Conservation (phyloP, 1,284 basidiomycete genomes). For the Phylloporus sp. region DNA sequence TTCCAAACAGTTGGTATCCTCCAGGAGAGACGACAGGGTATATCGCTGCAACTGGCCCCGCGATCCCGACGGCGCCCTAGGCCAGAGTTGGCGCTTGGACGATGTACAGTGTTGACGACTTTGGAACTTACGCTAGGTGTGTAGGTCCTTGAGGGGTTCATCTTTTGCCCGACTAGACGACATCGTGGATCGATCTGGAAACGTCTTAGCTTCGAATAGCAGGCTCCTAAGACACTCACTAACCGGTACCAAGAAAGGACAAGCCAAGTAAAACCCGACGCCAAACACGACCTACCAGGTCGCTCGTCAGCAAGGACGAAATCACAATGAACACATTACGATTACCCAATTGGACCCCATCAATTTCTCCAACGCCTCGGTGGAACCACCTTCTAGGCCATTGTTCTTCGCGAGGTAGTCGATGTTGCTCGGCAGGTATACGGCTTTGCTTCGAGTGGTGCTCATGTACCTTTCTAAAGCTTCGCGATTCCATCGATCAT, state of each 20-base stretch:
- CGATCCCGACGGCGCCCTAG: conserved; percentile 67
- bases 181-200: conserved; percentile 62
- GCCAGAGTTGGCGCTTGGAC: not conserved
- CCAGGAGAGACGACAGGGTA: conserved; percentile 71
- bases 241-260: conserved; percentile 63
- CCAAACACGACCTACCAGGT: conserved; percentile 57
- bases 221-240: conserved; percentile 19
- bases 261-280: conserved; percentile 64
- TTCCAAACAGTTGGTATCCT: conserved; percentile 66
- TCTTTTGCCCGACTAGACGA: conserved; percentile 63
- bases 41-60: conserved; percentile 63
- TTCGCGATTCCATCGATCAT: conserved; percentile 61
- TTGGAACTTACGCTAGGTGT: conserved; percentile 53
- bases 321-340: not conserved
- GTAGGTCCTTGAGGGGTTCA: conserved; percentile 66
- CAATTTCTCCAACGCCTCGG: conserved; percentile 50
- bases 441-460: conserved; percentile 57
- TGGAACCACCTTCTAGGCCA: conserved; percentile 49
- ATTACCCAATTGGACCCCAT: conserved; percentile 54
- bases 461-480: conserved; percentile 62
- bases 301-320: conserved; percentile 1
- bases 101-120: not conserved
- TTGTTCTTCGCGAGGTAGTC: conserved; percentile 71
- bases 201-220: not conserved
- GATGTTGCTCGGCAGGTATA: conserved; percentile 71